Percentiles rank a stretch among this genome's conserved stretches.
phyloP scores from a whole-genome alignment of 768 basidiomycete species.

The Panellus pusillus region DNA sequence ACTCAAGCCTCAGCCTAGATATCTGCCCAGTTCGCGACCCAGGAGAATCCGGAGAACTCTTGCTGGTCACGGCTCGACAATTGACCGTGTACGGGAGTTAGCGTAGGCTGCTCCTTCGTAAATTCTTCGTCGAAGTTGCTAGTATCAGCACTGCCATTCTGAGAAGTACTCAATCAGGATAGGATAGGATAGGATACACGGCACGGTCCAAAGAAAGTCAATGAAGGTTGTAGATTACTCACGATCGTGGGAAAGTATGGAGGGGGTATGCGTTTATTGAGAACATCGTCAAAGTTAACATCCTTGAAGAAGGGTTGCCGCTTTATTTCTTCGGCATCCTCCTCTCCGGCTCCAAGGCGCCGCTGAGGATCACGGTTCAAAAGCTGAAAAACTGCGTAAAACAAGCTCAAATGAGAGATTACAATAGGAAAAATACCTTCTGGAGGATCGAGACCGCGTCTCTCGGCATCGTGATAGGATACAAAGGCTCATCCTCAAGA shows the following conservation, averaged over 20 bases:
- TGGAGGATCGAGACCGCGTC: conserved; percentile 95
- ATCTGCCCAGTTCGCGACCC: conserved; percentile 77
- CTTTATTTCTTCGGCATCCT: conserved; percentile 97
- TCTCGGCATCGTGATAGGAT: conserved; percentile 98
- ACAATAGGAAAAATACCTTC: conserved; percentile 53
- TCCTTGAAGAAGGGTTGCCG: conserved; percentile 98
- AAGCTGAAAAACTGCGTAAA: conserved; percentile 49
- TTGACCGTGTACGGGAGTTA: conserved; percentile 96
- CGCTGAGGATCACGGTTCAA: conserved; percentile 89
- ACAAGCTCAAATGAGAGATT: conserved; percentile 5
- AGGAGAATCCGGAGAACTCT: conserved; percentile 97
- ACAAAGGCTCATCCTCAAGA: conserved; percentile 95
- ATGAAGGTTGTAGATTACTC: conserved; percentile 30
- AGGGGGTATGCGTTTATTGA: conserved; percentile 94
- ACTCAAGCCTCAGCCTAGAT: conserved; percentile 15
- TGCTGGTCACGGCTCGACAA: conserved; percentile 86
- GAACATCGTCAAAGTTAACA: conserved; percentile 94
- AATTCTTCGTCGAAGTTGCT: conserved; percentile 98
- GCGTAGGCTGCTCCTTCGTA: conserved; percentile 92
- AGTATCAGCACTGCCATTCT: conserved; percentile 86
- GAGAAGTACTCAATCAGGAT: conserved; percentile 20
- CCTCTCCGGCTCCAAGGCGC: conserved; percentile 87
- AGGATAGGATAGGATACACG: too few species aligned
- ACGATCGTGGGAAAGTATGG: conserved; percentile 98
- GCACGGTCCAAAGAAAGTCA: conserved; percentile 2